Percentiles rank a stretch among this genome's conserved stretches.
Evolutionary conservation across 768 basidiomycete genomes (phyloP).

Genomic region (Auriscalpium vulgare): DNA sequence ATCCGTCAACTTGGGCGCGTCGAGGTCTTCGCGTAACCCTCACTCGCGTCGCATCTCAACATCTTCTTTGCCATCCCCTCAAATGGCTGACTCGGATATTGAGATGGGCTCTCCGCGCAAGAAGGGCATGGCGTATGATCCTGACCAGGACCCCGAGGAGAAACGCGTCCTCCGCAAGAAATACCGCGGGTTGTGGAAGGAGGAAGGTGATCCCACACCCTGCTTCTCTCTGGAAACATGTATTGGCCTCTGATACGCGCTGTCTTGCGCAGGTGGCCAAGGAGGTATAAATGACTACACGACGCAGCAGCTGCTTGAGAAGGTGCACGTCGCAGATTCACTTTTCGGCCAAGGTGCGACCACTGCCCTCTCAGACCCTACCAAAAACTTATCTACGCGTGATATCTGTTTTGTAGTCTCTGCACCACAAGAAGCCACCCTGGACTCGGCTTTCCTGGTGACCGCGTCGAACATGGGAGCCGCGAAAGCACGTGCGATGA

Average conservation of each 20-base stretch:
- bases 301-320: constrained; percentile 46
- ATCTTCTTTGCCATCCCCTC: not conserved
- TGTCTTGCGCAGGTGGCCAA: too few species aligned
- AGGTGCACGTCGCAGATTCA: constrained; percentile 49
- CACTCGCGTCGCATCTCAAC: not conserved
- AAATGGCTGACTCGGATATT: constrained; percentile 10
- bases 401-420: constrained; percentile 1
- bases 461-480: constrained; percentile 73
- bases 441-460: constrained; percentile 79
- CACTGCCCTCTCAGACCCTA: not conserved
- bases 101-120: constrained; percentile 8
- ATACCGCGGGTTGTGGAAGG: constrained; percentile 60
- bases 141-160: constrained; percentile 78
- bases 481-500: constrained; percentile 86
- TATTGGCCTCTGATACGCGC: too few species aligned
- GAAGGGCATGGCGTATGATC: constrained; percentile 54
- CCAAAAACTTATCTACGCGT: not conserved
- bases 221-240: too few species aligned
- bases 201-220: constrained; percentile 40
- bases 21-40: not conserved
- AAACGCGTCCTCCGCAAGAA: constrained; percentile 65
- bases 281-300: constrained; percentile 44
- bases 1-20: not conserved
- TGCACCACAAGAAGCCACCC: constrained; percentile 63
- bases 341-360: constrained; percentile 55